Conservation (phyloP, 2,329 filamentous ascomycete species). For the Fusarium acutatum region DNA sequence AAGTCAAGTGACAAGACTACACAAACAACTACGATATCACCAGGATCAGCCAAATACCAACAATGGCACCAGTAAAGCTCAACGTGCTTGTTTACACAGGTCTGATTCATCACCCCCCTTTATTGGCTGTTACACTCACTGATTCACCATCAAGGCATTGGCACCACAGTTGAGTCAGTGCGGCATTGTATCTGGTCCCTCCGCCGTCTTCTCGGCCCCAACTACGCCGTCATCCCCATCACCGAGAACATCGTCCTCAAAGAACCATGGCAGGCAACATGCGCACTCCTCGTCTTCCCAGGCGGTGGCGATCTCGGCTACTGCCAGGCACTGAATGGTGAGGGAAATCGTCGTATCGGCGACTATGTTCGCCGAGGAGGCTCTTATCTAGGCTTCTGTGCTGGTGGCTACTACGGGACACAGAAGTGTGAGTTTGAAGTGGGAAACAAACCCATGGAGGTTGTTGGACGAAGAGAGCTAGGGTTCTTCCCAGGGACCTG, state of each 20-base stretch:
- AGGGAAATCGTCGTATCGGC: conserved; percentile 83
- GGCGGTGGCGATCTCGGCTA: conserved; percentile 95
- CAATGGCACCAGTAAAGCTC: conserved; percentile 75
- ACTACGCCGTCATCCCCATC: conserved; percentile 92
- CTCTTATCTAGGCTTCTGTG: conserved; percentile 89
- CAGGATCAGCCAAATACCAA: conserved; percentile 1
- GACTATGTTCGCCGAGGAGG: conserved; percentile 89
- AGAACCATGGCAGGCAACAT: conserved; percentile 89
- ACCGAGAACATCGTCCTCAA: conserved; percentile 81
- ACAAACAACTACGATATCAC: not conserved
- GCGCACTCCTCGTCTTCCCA: conserved; percentile 89
- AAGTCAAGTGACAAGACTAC: conserved; percentile 36
- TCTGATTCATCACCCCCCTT: conserved; percentile 48
- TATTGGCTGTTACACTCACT: not conserved
- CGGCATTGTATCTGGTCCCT: conserved; percentile 89
- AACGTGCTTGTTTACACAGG: conserved; percentile 95
- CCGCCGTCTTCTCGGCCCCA: conserved; percentile 83
- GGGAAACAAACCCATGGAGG: conserved; percentile 78
- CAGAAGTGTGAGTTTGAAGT: conserved; percentile 90
- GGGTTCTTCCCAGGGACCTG: conserved; percentile 88
- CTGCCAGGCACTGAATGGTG: conserved; percentile 85
- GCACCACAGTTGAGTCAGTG: conserved; percentile 87
- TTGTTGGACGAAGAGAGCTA: conserved; percentile 85
- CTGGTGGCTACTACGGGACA: conserved; percentile 91
- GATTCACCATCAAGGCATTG: conserved; percentile 67